Evolutionary conservation across 345 rosid genomes (phyloP).

Genomic region (Atalantia buxifolia): DNA sequence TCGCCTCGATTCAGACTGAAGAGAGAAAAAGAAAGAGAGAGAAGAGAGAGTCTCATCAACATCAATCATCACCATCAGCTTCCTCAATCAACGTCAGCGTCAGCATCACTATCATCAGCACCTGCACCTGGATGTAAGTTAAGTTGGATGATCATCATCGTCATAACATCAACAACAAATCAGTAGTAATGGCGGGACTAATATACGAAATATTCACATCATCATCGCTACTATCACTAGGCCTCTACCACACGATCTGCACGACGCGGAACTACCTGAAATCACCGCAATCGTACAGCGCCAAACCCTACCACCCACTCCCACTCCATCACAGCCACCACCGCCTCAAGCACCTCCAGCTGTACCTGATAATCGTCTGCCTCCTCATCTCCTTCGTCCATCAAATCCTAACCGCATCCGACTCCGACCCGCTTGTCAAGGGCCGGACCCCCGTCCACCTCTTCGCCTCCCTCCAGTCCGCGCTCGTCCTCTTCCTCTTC

Average conservation of each 20-base stretch:
- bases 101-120: not conserved
- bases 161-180: no score
- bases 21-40: not conserved
- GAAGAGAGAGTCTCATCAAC: no score
- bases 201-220: slow-evolving; percentile 64
- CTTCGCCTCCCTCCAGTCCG: slow-evolving; percentile 75
- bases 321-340: slow-evolving; percentile 23
- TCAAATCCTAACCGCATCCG: slow-evolving; percentile 62
- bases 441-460: slow-evolving; percentile 85
- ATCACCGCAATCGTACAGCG: slow-evolving; percentile 68
- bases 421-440: slow-evolving; percentile 78
- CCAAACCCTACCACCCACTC: slow-evolving; percentile 72
- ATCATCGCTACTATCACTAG: slow-evolving; percentile 55
- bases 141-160: no score
- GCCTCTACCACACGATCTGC: slow-evolving; percentile 72
- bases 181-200: slow-evolving; percentile 46
- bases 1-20: not conserved
- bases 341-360: slow-evolving; percentile 52
- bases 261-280: slow-evolving; percentile 59
- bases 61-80: not conserved
- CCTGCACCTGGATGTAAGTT: not conserved
- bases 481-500: slow-evolving; percentile 83
- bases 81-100: no score
- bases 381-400: slow-evolving; percentile 65
- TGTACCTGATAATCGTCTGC: slow-evolving; percentile 51